Evolutionary conservation across 1,284 basidiomycete species (phyloP).

Genomic region (Ceraceosorus guamensis): DNA sequence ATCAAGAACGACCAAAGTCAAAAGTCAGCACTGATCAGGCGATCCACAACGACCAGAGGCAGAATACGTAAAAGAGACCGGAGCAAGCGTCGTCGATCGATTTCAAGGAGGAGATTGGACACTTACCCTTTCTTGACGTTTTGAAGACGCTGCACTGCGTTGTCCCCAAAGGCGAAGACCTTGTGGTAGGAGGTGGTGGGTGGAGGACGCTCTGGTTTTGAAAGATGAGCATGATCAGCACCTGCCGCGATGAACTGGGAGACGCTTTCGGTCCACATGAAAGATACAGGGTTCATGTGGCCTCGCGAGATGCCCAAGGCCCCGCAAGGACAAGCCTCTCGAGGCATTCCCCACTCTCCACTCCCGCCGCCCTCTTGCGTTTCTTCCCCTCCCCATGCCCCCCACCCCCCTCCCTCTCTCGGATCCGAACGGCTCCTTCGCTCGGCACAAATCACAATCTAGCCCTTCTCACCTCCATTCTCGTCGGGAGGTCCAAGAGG

Average conservation of each 20-base stretch:
- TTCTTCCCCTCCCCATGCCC: too few species aligned
- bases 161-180: constrained; percentile 39
- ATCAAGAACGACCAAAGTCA: too few species aligned
- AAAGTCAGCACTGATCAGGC: too few species aligned
- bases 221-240: background rate
- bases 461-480: constrained; percentile 14
- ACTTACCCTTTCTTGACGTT: constrained; percentile 34
- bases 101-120: background rate
- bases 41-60: constrained; percentile 1
- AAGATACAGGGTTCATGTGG: too few species aligned
- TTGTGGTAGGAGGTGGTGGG: constrained; percentile 35
- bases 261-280: too few species aligned
- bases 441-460: background rate
- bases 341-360: too few species aligned
- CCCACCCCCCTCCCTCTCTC: too few species aligned
- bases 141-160: constrained; percentile 29
- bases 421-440: too few species aligned
- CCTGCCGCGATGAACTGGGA: too few species aligned
- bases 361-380: too few species aligned
- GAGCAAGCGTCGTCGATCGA: background rate
- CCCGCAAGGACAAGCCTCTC: too few species aligned
- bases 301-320: too few species aligned
- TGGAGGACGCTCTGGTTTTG: constrained; percentile 16
- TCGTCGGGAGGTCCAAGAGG: constrained; percentile 36
- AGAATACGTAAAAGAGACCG: background rate